A percentile compares a stretch with the other conserved stretches of the same genome.
Conservation (phyloP, 441 rosid genomes). For the Pelargonium citronellum region DNA sequence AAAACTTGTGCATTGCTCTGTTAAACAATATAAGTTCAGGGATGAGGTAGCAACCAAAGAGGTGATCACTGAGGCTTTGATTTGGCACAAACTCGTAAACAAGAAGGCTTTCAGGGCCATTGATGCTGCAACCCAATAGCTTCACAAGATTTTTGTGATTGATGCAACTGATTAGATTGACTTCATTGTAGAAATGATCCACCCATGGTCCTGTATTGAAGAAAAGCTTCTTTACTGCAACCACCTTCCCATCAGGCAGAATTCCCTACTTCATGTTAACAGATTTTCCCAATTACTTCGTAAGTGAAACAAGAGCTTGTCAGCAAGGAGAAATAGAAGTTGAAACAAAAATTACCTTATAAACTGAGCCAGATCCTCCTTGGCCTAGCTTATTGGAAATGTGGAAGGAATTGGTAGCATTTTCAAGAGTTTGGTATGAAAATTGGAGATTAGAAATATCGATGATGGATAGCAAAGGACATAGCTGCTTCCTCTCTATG, state of each 20-base stretch:
- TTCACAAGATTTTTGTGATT: constrained; percentile 73
- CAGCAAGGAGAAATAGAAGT: constrained; percentile 9
- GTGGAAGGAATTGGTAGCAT: constrained; percentile 62
- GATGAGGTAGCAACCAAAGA: constrained; percentile 41
- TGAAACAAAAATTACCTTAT: constrained; percentile 37
- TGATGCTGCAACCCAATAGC: constrained; percentile 77
- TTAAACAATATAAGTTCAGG: too few relatives aligned
- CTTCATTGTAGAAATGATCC: constrained; percentile 89
- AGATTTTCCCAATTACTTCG: constrained; percentile 5
- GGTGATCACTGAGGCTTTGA: constrained; percentile 58
- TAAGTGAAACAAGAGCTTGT: background rate
- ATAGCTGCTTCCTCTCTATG: constrained; percentile 65
- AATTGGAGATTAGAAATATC: constrained; percentile 63
- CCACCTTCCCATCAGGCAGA: constrained; percentile 51
- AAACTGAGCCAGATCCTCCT: constrained; percentile 90
- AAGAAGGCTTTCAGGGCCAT: constrained; percentile 83
- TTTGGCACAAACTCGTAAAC: constrained; percentile 74
- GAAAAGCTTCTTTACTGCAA: constrained; percentile 77
- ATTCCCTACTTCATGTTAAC: constrained; percentile 41
- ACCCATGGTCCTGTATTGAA: constrained; percentile 87
- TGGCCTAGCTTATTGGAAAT: constrained; percentile 68
- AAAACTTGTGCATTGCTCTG: too few relatives aligned
- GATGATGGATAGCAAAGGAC: constrained; percentile 39
- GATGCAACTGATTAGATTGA: constrained; percentile 63
- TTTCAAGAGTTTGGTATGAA: constrained; percentile 75